A percentile compares a stretch with the other conserved stretches of the same genome.
phyloP scores from a whole-genome alignment of 495 filamentous ascomycete species.

The Trichodelitschia bisporula region DNA sequence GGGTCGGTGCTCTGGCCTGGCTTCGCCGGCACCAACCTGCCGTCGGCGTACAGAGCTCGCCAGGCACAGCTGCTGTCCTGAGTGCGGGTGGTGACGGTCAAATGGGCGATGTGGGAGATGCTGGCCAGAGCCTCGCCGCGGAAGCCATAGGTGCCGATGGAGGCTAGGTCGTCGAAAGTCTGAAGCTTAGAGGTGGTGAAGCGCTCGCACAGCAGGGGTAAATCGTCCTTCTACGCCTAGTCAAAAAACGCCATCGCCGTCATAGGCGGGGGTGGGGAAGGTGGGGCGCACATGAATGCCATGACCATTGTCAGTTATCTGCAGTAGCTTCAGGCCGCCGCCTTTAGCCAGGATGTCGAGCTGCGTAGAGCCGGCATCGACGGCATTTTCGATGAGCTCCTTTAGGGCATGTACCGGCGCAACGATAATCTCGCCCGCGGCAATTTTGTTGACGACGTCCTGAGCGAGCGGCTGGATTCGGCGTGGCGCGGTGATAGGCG shows the following conservation, averaged over 20 bases:
- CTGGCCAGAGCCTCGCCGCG: constrained; percentile 91
- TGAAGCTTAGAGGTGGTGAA: constrained; percentile 96
- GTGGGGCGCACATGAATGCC: constrained; percentile 56
- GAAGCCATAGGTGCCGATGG: constrained; percentile 90
- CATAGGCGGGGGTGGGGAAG: neutral
- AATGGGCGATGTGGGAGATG: constrained; percentile 95
- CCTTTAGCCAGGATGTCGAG: constrained; percentile 87
- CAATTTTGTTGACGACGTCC: constrained; percentile 97
- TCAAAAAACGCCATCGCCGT: constrained; percentile 1
- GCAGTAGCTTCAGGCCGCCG: constrained; percentile 85
- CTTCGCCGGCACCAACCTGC: constrained; percentile 63
- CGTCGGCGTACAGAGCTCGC: constrained; percentile 66
- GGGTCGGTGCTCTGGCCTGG: constrained; percentile 80
- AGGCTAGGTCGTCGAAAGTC: constrained; percentile 77
- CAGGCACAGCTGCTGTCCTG: constrained; percentile 74
- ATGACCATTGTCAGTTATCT: constrained; percentile 95
- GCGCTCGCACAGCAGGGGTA: constrained; percentile 82
- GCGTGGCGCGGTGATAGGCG: constrained; percentile 22
- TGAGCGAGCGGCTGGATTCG: constrained; percentile 77
- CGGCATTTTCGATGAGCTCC: constrained; percentile 92
- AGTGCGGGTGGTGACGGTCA: constrained; percentile 85
- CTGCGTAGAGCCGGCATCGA: constrained; percentile 83
- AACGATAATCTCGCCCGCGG: constrained; percentile 97
- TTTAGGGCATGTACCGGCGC: constrained; percentile 93
- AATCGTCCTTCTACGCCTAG: constrained; percentile 32